phyloP scores from a whole-genome alignment of 345 rosid genomes.

The Odontarrhena argentea region DNA sequence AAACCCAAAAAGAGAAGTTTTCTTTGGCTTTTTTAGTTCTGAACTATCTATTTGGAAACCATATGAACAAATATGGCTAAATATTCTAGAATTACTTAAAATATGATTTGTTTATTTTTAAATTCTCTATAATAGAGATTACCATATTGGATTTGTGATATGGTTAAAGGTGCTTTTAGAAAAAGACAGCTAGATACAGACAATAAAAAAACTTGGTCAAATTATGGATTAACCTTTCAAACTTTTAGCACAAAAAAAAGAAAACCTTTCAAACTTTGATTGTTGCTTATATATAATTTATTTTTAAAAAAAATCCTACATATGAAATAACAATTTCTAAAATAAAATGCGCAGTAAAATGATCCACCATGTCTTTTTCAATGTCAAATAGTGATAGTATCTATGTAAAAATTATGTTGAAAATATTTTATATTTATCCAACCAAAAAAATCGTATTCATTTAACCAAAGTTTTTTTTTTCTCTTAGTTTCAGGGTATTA shows the following conservation, averaged over 20 bases:
- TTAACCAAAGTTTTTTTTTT: no score
- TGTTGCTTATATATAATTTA: not conserved
- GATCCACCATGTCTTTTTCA: not conserved
- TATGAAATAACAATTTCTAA: not conserved
- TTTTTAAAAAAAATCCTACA: not conserved
- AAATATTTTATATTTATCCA: no score
- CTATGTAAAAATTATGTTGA: no score
- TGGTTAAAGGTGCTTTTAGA: not conserved
- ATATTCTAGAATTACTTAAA: not conserved
- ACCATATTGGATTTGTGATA: slow-evolving; percentile 2
- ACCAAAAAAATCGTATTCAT: no score
- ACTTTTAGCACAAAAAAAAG: no score
- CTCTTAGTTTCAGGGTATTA: no score
- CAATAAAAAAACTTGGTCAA: slow-evolving; percentile 1
- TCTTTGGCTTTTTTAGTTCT: slow-evolving; percentile 4
- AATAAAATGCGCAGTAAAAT: not conserved
- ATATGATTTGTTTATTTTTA: not conserved
- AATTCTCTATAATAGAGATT: not conserved
- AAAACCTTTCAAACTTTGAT: no score
- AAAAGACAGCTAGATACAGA: not conserved
- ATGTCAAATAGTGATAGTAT: no score
- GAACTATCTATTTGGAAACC: slow-evolving; percentile 6
- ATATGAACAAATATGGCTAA: slow-evolving; percentile 4
- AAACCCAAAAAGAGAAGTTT: not conserved
- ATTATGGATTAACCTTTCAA: slow-evolving; percentile 17